Conservation (phyloP, 2,329 filamentous ascomycete species). For the Chalaropsis ovoidea region DNA sequence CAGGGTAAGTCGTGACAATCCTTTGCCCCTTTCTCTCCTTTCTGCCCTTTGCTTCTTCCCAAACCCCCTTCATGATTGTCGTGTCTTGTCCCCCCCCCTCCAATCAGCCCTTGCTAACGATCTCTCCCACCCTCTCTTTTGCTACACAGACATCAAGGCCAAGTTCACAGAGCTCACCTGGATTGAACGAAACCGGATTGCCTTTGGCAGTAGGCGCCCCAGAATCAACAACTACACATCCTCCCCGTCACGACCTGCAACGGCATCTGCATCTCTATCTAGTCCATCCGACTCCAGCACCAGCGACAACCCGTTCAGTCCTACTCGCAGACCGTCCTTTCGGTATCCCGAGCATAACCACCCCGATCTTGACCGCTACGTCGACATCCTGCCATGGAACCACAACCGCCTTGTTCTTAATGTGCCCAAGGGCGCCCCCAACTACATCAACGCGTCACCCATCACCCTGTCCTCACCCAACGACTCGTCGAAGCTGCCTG, state of each 20-base stretch:
- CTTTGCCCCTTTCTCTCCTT: neutral
- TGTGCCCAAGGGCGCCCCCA: slow-evolving; percentile 61
- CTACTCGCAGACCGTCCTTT: slow-evolving; percentile 21
- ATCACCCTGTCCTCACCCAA: slow-evolving; percentile 46
- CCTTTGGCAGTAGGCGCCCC: slow-evolving; percentile 28
- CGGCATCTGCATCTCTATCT: slow-evolving; percentile 12
- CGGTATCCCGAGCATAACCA: slow-evolving; percentile 21
- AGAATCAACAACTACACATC: slow-evolving; percentile 19
- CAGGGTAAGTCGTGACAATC: slow-evolving; percentile 31
- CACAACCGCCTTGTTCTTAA: slow-evolving; percentile 72
- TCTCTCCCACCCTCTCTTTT: neutral
- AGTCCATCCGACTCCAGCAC: neutral
- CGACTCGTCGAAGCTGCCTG: slow-evolving; percentile 32
- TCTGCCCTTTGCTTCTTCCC: neutral
- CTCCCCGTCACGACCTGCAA: slow-evolving; percentile 18
- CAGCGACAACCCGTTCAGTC: slow-evolving; percentile 6
- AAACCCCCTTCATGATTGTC: neutral
- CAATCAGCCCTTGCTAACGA: slow-evolving; percentile 2
- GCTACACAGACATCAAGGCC: slow-evolving; percentile 37
- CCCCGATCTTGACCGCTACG: slow-evolving; percentile 62
- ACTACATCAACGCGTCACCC: slow-evolving; percentile 77
- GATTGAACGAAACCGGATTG: slow-evolving; percentile 43
- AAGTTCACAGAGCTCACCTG: slow-evolving; percentile 47
- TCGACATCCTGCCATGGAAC: slow-evolving; percentile 82
- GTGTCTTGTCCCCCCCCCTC: neutral